Evolutionary conservation across 2,329 filamentous ascomycete genomes (phyloP), one percentile per base, ranked within the genome.

Genomic region (Fusarium veterinarium): DNA sequence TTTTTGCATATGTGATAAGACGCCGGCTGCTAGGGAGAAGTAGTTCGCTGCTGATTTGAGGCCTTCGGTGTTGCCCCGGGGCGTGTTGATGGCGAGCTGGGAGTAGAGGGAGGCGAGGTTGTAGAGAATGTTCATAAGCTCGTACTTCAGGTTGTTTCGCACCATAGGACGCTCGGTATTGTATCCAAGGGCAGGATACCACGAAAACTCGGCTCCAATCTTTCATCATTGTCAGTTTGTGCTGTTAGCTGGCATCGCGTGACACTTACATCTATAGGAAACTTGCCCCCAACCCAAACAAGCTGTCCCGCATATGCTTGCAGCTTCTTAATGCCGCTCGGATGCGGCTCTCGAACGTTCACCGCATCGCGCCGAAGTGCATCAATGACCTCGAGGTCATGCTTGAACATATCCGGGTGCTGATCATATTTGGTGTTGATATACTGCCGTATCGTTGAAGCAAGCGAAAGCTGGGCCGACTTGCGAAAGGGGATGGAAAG

Each of bases 341-440:
- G 86, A 79, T 99, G 96, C 6, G 96, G 91, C 80, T 99, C 96
- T 67, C 92, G 90, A 5, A 96, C 92, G 81, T 95, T 94, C 61
- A 97, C 87, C n/a, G 96, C 96, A 80, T 97, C 93, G 70, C 89
- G 89, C 9, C 96, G 91, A 64, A 98, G 85, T 53, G 90, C 86
- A 80, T 98, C 95, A 78, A 99, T 95, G 73, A 92, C 89, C 79
- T 95, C 91, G 65, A 91, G 90, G 84, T 99, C 96, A 72, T 93
- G 89, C 71, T 91, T 90, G 83, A 99, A 99, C 92, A 97, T 97
- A 82, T 98, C 95, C 38, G 96, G 95, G 80, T 97, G 95, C 81
- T 99, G 96, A 83, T 98, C 95, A 91, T 98, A 98, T 87, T 98
- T 98, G 82, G 91, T 92, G 69, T 95, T 97, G 79, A 99, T 98